Base-by-base conservation (phyloP, 345 rosid genomes). In the Bretschneidera sinensis region DNA sequence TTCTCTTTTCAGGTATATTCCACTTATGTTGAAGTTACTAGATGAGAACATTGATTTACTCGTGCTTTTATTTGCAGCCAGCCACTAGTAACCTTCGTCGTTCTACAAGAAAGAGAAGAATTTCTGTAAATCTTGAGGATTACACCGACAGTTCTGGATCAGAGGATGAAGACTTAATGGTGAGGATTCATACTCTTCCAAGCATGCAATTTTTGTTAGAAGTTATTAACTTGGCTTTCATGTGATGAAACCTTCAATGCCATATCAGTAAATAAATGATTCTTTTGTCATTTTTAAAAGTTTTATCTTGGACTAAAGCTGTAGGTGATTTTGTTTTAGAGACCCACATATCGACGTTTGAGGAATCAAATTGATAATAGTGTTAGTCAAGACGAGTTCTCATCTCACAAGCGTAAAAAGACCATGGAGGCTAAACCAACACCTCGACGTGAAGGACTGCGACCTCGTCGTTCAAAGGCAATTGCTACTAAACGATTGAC, bases 371-470 rank as follows among this genome's bases (percentile, higher is more conserved):
- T 77, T 49, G 74, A 49, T 60, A 84, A 83, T 73, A 83, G 71
- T 74, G 74, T 67, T 54, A 85, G 77, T 73, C 85, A 63, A 56
- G 88, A 82, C 45, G 88, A 79, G 49, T 72, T 89, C 45, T 70
- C 79, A 54, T 78, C 92, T 59, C 78, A 83, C 17, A 79, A 82
- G 64, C 79, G 66, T 67, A 83, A 85, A 71, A 86, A 76, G 66
- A 65, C 65, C 51, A 68, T 55, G 65, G 83, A 77, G 61, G 59
- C 72, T 62, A 86, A 76, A 78, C 71, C 77, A 43, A 77, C 76
- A 10, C 99, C 99, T 54, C 88, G 99, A n/a, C 96, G 99, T 61
- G 97, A 95, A 82, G 99, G 99, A 49, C 71, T 95, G 74, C 82
- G 99, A 55, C 99, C 99, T 59, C 96, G 99, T 59, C 85, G 83